Evolutionary conservation across 495 filamentous ascomycete species (phyloP).

Genomic region (Paragyromitra xinjiangensis): DNA sequence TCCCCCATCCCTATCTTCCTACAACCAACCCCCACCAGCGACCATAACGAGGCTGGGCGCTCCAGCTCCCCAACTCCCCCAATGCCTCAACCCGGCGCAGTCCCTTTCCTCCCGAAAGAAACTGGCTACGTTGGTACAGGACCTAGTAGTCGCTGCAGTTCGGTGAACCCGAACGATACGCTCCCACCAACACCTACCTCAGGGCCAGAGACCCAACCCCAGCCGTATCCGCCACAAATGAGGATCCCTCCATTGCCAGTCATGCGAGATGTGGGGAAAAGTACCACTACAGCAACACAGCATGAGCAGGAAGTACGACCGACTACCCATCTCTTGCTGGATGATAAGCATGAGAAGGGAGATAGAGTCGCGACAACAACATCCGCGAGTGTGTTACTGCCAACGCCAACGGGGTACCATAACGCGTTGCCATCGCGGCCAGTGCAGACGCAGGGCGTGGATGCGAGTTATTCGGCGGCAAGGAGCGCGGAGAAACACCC

Average conservation of each 20-base stretch:
- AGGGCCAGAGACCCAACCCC: background rate
- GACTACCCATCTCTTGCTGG: conserved; percentile 26
- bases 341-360: background rate
- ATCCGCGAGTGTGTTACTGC: background rate
- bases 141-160: conserved; percentile 35
- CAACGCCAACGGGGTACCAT: background rate
- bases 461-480: conserved; percentile 20
- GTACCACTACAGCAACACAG: conserved; percentile 3
- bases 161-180: conserved; percentile 32
- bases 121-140: conserved; percentile 5
- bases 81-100: conserved; percentile 23
- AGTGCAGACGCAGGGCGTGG: background rate
- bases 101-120: conserved; percentile 40
- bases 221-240: conserved; percentile 37
- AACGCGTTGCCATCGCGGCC: conserved; percentile 16
- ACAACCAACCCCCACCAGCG: conserved; percentile 6
- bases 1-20: conserved; percentile 9
- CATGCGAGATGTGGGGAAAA: background rate
- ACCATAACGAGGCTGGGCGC: background rate
- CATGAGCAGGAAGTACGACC: conserved; percentile 17
- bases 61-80: background rate
- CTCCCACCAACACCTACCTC: conserved; percentile 30
- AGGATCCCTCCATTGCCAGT: background rate
- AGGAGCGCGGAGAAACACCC: conserved; percentile 19
- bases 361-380: conserved; percentile 10